These are phyloP conservation scores for Aspergillus diversus DNA, from an alignment of 495 filamentous ascomycete species.

Conservation along the genomic window DNA sequence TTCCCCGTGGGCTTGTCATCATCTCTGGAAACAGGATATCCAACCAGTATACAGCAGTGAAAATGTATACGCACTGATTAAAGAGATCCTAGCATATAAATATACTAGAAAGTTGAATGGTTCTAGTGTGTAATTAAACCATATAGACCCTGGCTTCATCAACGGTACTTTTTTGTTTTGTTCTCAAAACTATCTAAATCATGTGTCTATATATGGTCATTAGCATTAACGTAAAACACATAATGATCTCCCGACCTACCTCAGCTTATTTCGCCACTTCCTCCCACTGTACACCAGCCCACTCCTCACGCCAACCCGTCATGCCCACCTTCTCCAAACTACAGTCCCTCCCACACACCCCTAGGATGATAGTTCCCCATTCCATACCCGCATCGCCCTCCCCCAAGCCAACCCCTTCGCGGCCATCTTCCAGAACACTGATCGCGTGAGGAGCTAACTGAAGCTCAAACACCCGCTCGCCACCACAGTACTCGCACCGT, in stretches of 20 bases:
- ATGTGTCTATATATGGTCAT: slow-evolving; percentile 21
- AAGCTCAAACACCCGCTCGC: slow-evolving; percentile 80
- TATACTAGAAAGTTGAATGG: background rate
- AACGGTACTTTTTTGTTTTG: background rate
- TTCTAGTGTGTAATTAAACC: background rate
- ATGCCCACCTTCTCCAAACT: slow-evolving; percentile 52
- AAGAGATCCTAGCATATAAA: background rate
- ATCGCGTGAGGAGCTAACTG: slow-evolving; percentile 93
- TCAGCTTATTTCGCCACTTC: slow-evolving; percentile 52
- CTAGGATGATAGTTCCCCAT: slow-evolving; percentile 95
- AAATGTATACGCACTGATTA: background rate
- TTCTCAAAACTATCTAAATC: slow-evolving; percentile 1
- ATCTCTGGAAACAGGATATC: slow-evolving; percentile 12
- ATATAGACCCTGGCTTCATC: background rate
- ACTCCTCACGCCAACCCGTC: slow-evolving; percentile 85
- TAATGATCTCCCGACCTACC: background rate
- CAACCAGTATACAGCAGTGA: background rate
- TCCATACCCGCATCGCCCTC: slow-evolving; percentile 84
- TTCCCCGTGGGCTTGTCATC: slow-evolving; percentile 9
- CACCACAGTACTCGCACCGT: slow-evolving; percentile 75
- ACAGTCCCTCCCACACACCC: slow-evolving; percentile 77
- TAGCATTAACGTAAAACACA: slow-evolving; percentile 17
- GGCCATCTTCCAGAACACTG: slow-evolving; percentile 80
- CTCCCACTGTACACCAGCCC: slow-evolving; percentile 98
- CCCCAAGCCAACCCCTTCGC: slow-evolving; percentile 60